Base-by-base conservation (phyloP, 345 rosid species). In the Cardamine chenopodiifolia region DNA sequence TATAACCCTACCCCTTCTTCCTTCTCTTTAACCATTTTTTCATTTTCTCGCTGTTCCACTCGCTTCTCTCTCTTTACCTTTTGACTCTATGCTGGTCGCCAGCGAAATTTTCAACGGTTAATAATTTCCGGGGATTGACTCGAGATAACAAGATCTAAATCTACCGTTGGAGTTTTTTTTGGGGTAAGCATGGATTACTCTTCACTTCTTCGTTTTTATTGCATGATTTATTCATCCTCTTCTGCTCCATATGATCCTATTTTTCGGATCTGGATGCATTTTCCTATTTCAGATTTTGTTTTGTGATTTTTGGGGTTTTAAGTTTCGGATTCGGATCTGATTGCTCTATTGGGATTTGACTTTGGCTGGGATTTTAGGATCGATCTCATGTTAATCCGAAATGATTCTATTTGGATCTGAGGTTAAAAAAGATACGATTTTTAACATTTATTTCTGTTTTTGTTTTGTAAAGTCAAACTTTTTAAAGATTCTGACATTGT, bases 31-130 rank as follows among this genome's bases (percentile, higher is more conserved):
- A 34, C 45, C 17, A 55, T 45, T 57, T 45, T 62, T 66, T 57
- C 62, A 64, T 56, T 73, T 59, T 56, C 74, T 62, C 23, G 19
- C 70, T 71, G 62, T 63, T 72, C 17, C 74, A 26, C 68, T 71
- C 72, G 29, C 0, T 7, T 45, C 56, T 42, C 49, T 42, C 49
- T 70, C 60, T 67, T 66, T 14, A 31, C 31, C 48, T 67, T 59
- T 59, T 52, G 56, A 67, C 70, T 25, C 20, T 74, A 65, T 32
- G 84, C 85, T 86, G 82, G 82, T 61, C 69, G 61, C 86, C 89
- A 91, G 87, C 80, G 62, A 61, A 20, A 71, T 71, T 69, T 58
- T 69, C 64, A 54, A 34, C 80, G 79, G 83, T 23, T 23, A 71
- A 44, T 12, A 49, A 25, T 50, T 63, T 34, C 66, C 73, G 68